Conservation (phyloP, 1,284 basidiomycete species). For the Coriolopsis trogii region DNA sequence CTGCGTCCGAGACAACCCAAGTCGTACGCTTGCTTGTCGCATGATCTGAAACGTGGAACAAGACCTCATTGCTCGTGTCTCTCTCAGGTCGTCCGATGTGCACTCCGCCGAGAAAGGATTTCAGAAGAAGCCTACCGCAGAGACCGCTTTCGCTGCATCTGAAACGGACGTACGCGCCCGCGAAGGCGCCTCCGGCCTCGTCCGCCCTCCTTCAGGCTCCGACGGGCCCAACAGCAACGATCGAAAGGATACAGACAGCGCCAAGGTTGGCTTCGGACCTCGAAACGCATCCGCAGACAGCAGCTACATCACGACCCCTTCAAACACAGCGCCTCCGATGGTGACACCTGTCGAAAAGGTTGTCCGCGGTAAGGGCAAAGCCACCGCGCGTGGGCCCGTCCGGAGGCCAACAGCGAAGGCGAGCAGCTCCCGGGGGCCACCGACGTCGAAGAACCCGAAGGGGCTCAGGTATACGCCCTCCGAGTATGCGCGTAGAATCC, state of each 20-base stretch:
- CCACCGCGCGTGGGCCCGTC: background rate
- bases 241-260: background rate
- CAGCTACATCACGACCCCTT: constrained; percentile 26
- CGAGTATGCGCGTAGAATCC: constrained; percentile 43
- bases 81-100: too few relatives aligned
- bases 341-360: background rate
- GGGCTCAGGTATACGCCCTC: constrained; percentile 31
- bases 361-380: constrained; percentile 10
- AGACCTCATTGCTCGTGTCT: too few relatives aligned
- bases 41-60: too few relatives aligned
- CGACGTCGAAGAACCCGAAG: constrained; percentile 21
- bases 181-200: background rate
- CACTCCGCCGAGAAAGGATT: too few relatives aligned
- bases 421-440: background rate
- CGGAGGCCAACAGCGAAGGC: background rate
- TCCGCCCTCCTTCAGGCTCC: too few relatives aligned
- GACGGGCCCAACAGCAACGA: too few relatives aligned
- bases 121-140: background rate
- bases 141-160: background rate
- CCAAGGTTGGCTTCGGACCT: background rate
- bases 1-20: too few relatives aligned
- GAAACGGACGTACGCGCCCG: background rate
- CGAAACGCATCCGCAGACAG: constrained; percentile 12
- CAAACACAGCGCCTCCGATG: constrained; percentile 26
- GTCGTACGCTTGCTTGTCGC: too few relatives aligned